phyloP scores from a whole-genome alignment of 805 yeast species.

The Naumovozyma baii region DNA sequence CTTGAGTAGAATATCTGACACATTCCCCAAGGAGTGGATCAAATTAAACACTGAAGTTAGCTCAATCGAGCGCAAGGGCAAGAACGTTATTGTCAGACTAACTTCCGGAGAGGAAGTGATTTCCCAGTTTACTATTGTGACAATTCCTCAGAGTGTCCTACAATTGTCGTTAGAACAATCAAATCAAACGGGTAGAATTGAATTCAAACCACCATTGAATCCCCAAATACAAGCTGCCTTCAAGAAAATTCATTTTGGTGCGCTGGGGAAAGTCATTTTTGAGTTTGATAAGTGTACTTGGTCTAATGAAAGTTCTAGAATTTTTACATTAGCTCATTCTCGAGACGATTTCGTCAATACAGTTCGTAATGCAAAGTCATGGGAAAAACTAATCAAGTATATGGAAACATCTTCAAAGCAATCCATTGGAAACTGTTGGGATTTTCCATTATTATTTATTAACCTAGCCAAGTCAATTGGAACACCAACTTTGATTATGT shows the following conservation, averaged over 20 bases:
- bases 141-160: slow-evolving; percentile 70
- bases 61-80: slow-evolving; percentile 23
- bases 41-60: slow-evolving; percentile 34
- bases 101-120: slow-evolving; percentile 24
- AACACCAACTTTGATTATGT: slow-evolving; percentile 48
- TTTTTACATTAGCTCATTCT: slow-evolving; percentile 35
- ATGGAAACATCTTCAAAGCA: slow-evolving; percentile 2
- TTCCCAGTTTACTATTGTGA: slow-evolving; percentile 55
- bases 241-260: slow-evolving; percentile 46
- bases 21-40: slow-evolving; percentile 35
- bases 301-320: slow-evolving; percentile 44
- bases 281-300: slow-evolving; percentile 59
- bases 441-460: slow-evolving; percentile 51
- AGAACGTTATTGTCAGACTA: slow-evolving; percentile 29
- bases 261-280: slow-evolving; percentile 62
- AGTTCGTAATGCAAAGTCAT: slow-evolving; percentile 14
- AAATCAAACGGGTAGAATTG: slow-evolving; percentile 35
- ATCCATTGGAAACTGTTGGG: slow-evolving; percentile 33
- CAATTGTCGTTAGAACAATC: slow-evolving; percentile 27
- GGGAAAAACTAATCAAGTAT: slow-evolving; percentile 9
- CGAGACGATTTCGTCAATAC: slow-evolving; percentile 8
- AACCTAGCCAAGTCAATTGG: slow-evolving; percentile 44
- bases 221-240: slow-evolving; percentile 35
- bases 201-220: slow-evolving; percentile 51
- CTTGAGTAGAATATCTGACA: slow-evolving; percentile 35